Evolutionary conservation across 805 yeast species (phyloP), one percentile per base, ranked within the genome.

Genomic region (Saccharomycopsis babjevae): DNA sequence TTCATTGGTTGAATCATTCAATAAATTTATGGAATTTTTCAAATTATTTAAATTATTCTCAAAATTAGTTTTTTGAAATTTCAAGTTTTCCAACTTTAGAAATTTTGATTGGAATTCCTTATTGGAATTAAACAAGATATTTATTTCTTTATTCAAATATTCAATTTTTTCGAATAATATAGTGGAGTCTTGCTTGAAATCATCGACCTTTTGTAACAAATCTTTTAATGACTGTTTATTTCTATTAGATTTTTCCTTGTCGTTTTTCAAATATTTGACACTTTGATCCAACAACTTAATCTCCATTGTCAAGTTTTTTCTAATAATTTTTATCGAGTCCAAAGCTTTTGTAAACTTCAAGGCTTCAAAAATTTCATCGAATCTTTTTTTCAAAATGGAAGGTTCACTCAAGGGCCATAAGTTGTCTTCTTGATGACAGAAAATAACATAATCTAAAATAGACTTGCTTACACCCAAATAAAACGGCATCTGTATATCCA

Each of bases 401-500:
- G 99, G 96, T 72, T 94, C 99, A 66, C 92, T 83, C 56, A 94
- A 76, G 1, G 99, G 99, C 99, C 99, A 94, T 34, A 90, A 73
- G 67, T 93, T 85, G 63, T 94, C 99, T 68, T 94, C 99, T 71
- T 94, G 99, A 69, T 94, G 99, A 69, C 99, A 93, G 73, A 94
- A 94, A 1, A 93, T 85, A 50, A 94, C 99, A 70, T 90, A 89
- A 66, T 93, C 97, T 58, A 94, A 74, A 59, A 94, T 83, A 0
- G 98, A 88, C 62, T 83, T 82, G 0, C 97, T 88, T 0, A 92
- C 96, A 5, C 99, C 99, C 60, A 94, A 76, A 64, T 84, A 85
- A 28, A 79, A 77, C 1, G 98, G 97, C 43, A 94, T 85, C 60
- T 86, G 86, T 5, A 79, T 73, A 68, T 94, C 97, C 57, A 94